These are phyloP conservation scores for Solanum bulbocastanum DNA, from an alignment of 257 asterid species.

Conservation along the genomic window DNA sequence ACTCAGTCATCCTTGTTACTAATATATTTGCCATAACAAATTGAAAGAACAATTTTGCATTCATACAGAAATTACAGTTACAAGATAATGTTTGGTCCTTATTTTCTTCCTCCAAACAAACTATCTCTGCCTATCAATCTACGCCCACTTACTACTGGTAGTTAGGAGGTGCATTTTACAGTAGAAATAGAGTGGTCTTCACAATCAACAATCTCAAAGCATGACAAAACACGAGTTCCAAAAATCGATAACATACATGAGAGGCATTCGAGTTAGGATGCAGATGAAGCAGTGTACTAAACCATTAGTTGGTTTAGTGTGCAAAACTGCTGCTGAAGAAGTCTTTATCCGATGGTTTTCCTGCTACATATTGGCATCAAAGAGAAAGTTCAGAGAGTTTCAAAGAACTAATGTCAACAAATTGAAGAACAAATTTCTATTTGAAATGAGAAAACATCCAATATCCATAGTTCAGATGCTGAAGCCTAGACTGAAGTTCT, in stretches of 20 bases:
- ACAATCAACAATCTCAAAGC: neutral
- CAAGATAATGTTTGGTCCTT: neutral
- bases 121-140: neutral
- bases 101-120: neutral
- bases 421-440: neutral
- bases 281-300: neutral
- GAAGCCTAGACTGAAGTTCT: neutral
- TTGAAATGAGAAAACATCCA: neutral
- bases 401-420: neutral
- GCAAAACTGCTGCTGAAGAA: neutral
- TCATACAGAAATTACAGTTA: neutral
- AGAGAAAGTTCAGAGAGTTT: neutral
- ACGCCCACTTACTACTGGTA: neutral
- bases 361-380: neutral
- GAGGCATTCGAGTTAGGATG: neutral
- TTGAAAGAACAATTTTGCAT: neutral
- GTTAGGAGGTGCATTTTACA: neutral
- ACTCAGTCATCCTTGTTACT: neutral
- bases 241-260: neutral
- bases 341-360: neutral
- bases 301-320: neutral
- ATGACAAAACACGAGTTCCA: neutral
- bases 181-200: neutral
- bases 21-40: too few relatives aligned
- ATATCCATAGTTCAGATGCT: neutral